These are phyloP conservation scores for Trichophyton benhamiae DNA, from an alignment of 2,329 filamentous ascomycete genomes.

Conservation along the genomic window DNA sequence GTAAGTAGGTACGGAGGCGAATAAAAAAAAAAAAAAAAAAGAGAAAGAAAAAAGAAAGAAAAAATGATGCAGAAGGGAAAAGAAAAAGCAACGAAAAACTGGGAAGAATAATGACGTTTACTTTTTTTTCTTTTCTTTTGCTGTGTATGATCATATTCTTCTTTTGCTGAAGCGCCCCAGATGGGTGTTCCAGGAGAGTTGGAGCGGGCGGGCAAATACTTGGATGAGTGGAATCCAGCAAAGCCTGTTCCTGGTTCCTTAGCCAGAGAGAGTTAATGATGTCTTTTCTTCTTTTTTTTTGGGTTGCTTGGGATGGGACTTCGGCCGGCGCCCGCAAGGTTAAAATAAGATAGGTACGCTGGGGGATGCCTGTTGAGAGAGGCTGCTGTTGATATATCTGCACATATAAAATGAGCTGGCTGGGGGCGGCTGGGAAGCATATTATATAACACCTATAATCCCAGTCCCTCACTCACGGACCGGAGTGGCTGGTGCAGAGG, in stretches of 20 bases:
- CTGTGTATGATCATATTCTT: background rate
- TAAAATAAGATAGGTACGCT: background rate
- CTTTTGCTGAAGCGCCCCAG: background rate
- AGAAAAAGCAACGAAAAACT: background rate
- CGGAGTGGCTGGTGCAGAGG: background rate
- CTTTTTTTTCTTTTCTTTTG: background rate
- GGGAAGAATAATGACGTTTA: background rate
- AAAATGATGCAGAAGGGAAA: background rate
- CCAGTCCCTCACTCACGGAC: background rate
- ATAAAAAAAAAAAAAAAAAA: background rate
- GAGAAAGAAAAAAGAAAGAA: background rate
- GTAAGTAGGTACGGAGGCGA: background rate
- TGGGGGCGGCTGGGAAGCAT: background rate
- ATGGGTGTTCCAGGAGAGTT: background rate
- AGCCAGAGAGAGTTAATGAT: background rate
- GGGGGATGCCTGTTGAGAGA: background rate
- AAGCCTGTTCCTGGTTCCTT: conserved; percentile 1
- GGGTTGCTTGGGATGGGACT: background rate
- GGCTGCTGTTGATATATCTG: background rate
- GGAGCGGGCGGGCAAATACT: background rate
- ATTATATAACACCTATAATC: background rate
- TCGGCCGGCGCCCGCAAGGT: background rate
- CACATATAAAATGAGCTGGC: background rate
- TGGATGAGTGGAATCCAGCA: background rate
- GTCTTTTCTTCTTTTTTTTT: background rate